phyloP scores from a whole-genome alignment of 2,329 filamentous ascomycete genomes.

The Penicillium sp. region DNA sequence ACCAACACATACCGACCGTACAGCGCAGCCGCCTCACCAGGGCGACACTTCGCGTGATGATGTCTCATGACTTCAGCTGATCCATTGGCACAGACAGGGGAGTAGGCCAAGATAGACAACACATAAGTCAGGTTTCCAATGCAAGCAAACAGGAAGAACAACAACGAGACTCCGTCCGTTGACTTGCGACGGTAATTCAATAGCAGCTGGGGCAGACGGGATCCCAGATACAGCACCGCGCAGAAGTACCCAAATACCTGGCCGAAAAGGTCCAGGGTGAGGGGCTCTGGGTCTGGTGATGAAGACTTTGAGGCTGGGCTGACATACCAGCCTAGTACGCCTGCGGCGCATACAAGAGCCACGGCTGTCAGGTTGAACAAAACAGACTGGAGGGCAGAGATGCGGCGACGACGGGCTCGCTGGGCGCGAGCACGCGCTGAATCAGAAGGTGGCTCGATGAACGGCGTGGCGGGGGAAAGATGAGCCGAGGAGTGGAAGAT shows the following conservation, averaged over 20 bases:
- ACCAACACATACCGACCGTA: conserved; percentile 85
- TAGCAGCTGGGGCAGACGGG: conserved; percentile 83
- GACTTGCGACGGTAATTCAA: conserved; percentile 91
- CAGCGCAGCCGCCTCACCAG: conserved; percentile 65
- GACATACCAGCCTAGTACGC: conserved; percentile 83
- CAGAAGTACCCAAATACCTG: conserved; percentile 95
- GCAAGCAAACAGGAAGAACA: conserved; percentile 97
- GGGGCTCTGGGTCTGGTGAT: conserved; percentile 33
- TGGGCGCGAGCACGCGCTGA: conserved; percentile 29
- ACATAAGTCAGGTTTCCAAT: conserved; percentile 94
- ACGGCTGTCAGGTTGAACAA: conserved; percentile 76
- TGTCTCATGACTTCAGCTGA: conserved; percentile 21
- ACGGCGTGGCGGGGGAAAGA: conserved; percentile 79
- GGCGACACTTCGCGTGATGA: conserved; percentile 53
- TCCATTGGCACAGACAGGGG: conserved; percentile 62
- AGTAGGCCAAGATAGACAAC: conserved; percentile 86
- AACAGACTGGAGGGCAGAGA: conserved; percentile 50
- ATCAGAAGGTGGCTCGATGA: conserved; percentile 56
- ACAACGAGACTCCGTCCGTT: conserved; percentile 87
- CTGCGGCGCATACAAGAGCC: conserved; percentile 79
- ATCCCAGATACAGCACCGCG: conserved; percentile 84
- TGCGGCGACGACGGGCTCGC: conserved; percentile 18
- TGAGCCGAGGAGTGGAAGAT: conserved; percentile 58
- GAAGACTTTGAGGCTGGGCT: conserved; percentile 48
- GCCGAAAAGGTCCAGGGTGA: conserved; percentile 73